phyloP scores from a whole-genome alignment of 805 yeast species.

The Teunomyces aglyptinius region DNA sequence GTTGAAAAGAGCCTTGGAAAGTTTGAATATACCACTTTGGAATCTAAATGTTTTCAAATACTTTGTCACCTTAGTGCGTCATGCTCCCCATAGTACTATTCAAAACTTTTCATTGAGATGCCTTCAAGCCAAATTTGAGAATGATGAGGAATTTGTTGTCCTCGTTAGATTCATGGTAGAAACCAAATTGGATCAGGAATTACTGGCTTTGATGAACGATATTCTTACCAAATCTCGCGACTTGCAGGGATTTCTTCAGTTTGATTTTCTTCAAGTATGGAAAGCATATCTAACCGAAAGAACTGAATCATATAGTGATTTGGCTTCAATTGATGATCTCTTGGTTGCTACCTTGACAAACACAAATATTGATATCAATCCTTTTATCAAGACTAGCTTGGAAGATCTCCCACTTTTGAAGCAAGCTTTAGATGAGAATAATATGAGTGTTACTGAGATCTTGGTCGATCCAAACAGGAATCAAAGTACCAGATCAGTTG shows the following conservation, averaged over 20 bases:
- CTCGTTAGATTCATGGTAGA: constrained; percentile 24
- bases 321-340: constrained; percentile 19
- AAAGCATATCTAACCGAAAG: constrained; percentile 13
- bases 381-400: constrained; percentile 18
- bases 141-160: constrained; percentile 15
- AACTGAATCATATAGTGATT: constrained; percentile 11
- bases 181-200: constrained; percentile 23
- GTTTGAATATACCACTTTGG: constrained; percentile 29
- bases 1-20: constrained; percentile 18
- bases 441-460: constrained; percentile 1
- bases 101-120: constrained; percentile 23
- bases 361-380: constrained; percentile 15
- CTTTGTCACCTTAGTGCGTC: constrained; percentile 31
- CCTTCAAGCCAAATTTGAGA: constrained; percentile 17
- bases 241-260: constrained; percentile 11
- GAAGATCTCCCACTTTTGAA: constrained; percentile 20
- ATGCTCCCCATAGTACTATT: constrained; percentile 32
- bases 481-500: background rate
- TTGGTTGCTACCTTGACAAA: constrained; percentile 12
- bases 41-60: constrained; percentile 28
- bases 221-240: constrained; percentile 14
- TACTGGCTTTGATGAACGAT: constrained; percentile 17
- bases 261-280: constrained; percentile 21
- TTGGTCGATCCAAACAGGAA: background rate
- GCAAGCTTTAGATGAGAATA: constrained; percentile 12